Percentiles rank a stretch among this genome's conserved stretches.
These are phyloP conservation scores for Kalanchoe fedtschenkoi DNA, from an alignment of 164 flowering plant species.

Conservation along the genomic window DNA sequence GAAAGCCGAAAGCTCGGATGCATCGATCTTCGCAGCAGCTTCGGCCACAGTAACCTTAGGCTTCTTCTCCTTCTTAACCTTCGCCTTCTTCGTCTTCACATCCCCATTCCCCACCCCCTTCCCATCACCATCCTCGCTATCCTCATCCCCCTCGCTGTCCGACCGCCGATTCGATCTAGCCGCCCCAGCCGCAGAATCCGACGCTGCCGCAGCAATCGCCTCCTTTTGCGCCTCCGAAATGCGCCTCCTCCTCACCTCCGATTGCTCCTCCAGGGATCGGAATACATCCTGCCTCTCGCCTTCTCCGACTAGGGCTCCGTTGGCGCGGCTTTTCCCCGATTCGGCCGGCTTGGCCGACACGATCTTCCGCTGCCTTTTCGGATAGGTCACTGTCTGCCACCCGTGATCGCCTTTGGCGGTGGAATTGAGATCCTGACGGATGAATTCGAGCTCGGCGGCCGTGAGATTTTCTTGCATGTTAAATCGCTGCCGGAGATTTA, in stretches of 20 bases:
- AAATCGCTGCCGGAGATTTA: not conserved
- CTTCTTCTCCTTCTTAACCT: slow-evolving; percentile 42
- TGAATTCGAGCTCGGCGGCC: slow-evolving; percentile 5
- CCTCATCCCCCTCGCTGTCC: slow-evolving; percentile 12
- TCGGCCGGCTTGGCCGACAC: slow-evolving; percentile 7
- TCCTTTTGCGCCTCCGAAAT: slow-evolving; percentile 28
- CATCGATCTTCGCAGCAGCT: slow-evolving; percentile 51
- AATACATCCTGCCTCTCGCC: slow-evolving; percentile 27
- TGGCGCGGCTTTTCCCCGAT: slow-evolving; percentile 6
- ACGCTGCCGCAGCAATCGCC: slow-evolving; percentile 15
- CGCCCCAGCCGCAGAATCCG: slow-evolving; percentile 9
- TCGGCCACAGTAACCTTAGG: slow-evolving; percentile 46
- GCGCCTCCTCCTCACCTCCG: slow-evolving; percentile 34
- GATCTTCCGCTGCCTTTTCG: slow-evolving; percentile 40
- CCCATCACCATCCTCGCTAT: slow-evolving; percentile 19
- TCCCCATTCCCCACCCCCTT: slow-evolving; percentile 6
- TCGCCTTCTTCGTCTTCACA: slow-evolving; percentile 27
- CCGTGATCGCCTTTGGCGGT: slow-evolving; percentile 37
- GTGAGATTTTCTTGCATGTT: slow-evolving; percentile 10
- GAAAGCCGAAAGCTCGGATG: slow-evolving; percentile 32
- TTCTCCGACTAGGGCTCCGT: slow-evolving; percentile 16
- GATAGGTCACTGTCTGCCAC: slow-evolving; percentile 79
- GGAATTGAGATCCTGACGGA: slow-evolving; percentile 10
- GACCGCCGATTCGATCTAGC: slow-evolving; percentile 19
- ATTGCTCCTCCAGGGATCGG: slow-evolving; percentile 34